A percentile compares a stretch with the other conserved stretches of the same genome.
Conservation (phyloP, 2,329 filamentous ascomycete genomes). For the Colletotrichum sp. region DNA sequence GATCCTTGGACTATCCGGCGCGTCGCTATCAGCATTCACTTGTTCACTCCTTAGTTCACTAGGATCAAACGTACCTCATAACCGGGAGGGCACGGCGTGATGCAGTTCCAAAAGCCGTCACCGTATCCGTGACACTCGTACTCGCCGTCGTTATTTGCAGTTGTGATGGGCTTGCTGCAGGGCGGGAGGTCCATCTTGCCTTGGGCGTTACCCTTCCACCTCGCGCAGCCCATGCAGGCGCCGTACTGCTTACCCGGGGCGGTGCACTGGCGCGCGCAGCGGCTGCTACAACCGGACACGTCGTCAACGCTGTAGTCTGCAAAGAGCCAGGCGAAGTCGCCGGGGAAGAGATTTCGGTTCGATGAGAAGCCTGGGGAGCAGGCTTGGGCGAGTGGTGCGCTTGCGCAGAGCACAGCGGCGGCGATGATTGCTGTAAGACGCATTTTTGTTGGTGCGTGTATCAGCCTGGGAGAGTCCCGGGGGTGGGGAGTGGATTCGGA, state of each 20-base stretch:
- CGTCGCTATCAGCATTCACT: background rate
- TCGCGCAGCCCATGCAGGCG: background rate
- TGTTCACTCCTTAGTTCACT: background rate
- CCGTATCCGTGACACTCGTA: background rate
- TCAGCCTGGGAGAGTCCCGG: background rate
- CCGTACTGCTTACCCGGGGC: background rate
- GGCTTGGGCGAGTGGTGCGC: background rate
- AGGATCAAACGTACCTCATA: background rate
- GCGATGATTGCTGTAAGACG: background rate
- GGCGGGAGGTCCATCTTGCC: background rate
- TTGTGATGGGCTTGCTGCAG: background rate
- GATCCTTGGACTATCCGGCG: background rate
- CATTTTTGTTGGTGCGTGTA: background rate
- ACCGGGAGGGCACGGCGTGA: conserved; percentile 22
- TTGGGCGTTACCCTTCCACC: background rate
- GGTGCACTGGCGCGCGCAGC: background rate
- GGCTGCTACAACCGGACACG: background rate
- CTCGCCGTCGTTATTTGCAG: background rate
- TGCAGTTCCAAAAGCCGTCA: background rate
- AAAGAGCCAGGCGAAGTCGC: background rate
- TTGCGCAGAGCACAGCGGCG: background rate
- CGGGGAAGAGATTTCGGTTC: background rate
- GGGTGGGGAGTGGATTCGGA: too few relatives aligned
- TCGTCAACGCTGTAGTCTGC: background rate
- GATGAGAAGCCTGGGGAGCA: background rate